Evolutionary conservation across 768 basidiomycete genomes (phyloP).

Genomic region (Pholiota molesta): DNA sequence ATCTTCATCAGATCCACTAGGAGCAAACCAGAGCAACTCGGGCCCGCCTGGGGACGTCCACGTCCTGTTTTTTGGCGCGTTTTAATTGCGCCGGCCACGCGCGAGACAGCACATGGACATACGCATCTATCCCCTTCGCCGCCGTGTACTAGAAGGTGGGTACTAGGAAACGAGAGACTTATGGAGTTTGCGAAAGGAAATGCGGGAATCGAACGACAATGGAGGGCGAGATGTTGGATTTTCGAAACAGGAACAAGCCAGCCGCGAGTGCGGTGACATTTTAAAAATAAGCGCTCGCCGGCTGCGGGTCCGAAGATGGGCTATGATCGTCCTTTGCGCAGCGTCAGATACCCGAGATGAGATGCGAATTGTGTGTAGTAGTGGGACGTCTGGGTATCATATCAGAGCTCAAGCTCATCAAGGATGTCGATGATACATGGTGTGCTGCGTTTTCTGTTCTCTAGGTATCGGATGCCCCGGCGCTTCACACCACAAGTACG

Average conservation of each 20-base stretch:
- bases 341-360: neutral
- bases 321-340: neutral
- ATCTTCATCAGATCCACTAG: no score
- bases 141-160: neutral
- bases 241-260: neutral
- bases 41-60: neutral
- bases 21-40: neutral
- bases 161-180: neutral
- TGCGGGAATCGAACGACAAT: neutral
- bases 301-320: neutral
- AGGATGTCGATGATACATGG: neutral
- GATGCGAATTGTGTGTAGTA: neutral
- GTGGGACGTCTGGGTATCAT: no score
- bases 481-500: neutral
- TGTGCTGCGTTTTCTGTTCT: neutral
- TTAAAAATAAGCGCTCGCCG: constrained; percentile 1
- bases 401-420: no score
- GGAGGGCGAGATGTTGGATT: neutral
- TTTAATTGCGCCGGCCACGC: neutral
- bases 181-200: neutral
- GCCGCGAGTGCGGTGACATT: neutral
- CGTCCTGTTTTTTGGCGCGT: neutral
- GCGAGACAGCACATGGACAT: neutral
- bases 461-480: neutral
- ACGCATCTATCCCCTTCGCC: neutral